Evolutionary conservation across 2,329 filamentous ascomycete species (phyloP).

Genomic region (Hyphodiscus sp.): DNA sequence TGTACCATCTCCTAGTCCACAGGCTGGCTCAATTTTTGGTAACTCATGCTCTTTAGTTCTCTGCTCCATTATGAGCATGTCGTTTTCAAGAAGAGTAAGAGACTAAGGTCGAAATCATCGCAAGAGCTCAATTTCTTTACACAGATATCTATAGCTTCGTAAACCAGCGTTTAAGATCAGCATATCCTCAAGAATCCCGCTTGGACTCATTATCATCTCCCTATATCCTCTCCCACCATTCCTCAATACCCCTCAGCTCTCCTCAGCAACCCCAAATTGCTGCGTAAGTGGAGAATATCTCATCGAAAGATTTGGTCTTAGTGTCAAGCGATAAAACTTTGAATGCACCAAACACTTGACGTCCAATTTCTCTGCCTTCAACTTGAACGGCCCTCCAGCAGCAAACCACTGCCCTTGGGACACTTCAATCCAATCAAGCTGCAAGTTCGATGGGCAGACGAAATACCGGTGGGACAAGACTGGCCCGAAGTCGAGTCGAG

Average conservation of each 20-base stretch:
- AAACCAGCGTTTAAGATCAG: neutral
- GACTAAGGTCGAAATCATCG: neutral
- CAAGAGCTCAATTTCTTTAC: neutral
- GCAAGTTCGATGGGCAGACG: conserved; percentile 14
- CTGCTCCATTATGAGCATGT: neutral
- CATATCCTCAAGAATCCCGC: neutral
- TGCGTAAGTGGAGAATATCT: neutral
- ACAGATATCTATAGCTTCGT: neutral
- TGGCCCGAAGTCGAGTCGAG: conserved; percentile 22
- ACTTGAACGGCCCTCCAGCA: conserved; percentile 18
- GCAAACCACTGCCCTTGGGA: conserved; percentile 23
- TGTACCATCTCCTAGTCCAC: neutral
- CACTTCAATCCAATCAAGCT: conserved; percentile 23
- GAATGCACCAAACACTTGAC: conserved; percentile 21
- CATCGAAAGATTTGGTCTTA: conserved; percentile 22
- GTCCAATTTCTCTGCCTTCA: conserved; percentile 25
- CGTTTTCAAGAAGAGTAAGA: neutral
- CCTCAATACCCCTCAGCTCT: neutral
- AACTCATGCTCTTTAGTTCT: neutral
- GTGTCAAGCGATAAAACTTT: conserved; percentile 22
- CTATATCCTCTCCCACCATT: neutral
- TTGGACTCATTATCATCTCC: neutral
- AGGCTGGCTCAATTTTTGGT: neutral
- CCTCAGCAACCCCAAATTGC: neutral
- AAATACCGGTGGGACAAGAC: conserved; percentile 27